Evolutionary conservation across 2,329 filamentous ascomycete species (phyloP).

Genomic region (Trichophyton rubrum): DNA sequence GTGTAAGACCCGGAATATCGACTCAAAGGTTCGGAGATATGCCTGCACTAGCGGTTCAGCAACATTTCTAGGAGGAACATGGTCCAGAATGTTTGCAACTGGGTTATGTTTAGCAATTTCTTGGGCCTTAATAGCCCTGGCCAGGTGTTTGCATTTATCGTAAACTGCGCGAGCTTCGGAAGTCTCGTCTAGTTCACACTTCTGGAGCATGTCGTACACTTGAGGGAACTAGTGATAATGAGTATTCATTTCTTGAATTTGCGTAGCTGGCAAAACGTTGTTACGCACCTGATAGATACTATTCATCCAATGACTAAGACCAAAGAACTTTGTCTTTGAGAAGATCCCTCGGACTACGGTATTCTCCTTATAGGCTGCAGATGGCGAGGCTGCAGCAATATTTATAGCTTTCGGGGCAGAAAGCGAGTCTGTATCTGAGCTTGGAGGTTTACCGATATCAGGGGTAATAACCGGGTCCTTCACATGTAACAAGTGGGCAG

Average conservation of each 20-base stretch:
- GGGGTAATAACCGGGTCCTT: neutral
- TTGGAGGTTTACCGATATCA: neutral
- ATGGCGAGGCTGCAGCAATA: neutral
- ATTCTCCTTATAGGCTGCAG: neutral
- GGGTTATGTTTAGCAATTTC: slow-evolving; percentile 20
- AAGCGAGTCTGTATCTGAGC: neutral
- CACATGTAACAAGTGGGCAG: no score
- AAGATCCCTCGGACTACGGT: slow-evolving; percentile 4
- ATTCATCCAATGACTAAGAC: slow-evolving; percentile 42
- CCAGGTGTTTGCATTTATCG: slow-evolving; percentile 40
- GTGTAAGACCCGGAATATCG: slow-evolving; percentile 46
- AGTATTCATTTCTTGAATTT: neutral
- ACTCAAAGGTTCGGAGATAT: slow-evolving; percentile 47
- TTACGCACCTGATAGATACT: slow-evolving; percentile 13
- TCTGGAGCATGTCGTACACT: slow-evolving; percentile 14
- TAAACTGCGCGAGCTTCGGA: slow-evolving; percentile 28
- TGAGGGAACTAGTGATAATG: neutral
- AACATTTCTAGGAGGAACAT: slow-evolving; percentile 35
- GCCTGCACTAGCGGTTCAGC: slow-evolving; percentile 41
- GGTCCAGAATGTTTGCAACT: slow-evolving; percentile 17
- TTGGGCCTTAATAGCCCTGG: slow-evolving; percentile 36
- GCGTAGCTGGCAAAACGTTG: no score
- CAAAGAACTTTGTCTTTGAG: slow-evolving; percentile 41
- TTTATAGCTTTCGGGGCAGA: neutral
- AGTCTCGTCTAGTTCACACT: slow-evolving; percentile 20